These are phyloP conservation scores for Edaphochlamys debaryana DNA, from an alignment of 139 green algal species.

Conservation along the genomic window DNA sequence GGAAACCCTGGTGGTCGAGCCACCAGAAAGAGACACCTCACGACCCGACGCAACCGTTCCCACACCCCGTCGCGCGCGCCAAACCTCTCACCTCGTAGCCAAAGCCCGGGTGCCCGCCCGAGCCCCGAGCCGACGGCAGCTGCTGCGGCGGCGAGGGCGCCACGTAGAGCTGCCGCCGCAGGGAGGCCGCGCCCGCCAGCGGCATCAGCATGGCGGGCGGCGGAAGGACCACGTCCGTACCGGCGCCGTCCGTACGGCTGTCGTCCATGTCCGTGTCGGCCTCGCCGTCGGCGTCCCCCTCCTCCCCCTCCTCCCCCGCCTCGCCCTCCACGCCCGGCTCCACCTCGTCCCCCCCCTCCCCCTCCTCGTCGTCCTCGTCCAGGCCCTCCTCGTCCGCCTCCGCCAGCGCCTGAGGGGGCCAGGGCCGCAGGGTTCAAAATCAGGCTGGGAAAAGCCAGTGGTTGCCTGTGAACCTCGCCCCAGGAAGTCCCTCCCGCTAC, in stretches of 20 bases:
- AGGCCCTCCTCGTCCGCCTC: slow-evolving; percentile 5
- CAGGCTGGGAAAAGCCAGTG: too few relatives aligned
- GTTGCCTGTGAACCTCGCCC: too few relatives aligned
- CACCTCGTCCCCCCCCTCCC: not conserved
- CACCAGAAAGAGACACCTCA: too few relatives aligned
- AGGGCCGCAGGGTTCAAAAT: not conserved
- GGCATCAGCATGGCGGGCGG: not conserved
- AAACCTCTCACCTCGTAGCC: too few relatives aligned
- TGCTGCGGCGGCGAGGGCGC: not conserved
- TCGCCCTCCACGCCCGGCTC: not conserved
- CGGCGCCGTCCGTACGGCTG: not conserved
- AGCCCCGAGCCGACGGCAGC: too few relatives aligned
- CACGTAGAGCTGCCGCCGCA: slow-evolving; percentile 5
- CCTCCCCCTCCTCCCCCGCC: not conserved
- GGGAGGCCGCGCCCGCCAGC: not conserved
- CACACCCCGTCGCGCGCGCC: too few relatives aligned
- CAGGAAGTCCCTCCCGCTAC: too few relatives aligned
- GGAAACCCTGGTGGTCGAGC: too few relatives aligned
- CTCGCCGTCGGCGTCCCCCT: not conserved
- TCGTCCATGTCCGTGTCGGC: not conserved
- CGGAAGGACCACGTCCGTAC: not conserved
- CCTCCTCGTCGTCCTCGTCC: not conserved
- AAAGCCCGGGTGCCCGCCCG: too few relatives aligned
- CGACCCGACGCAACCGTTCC: too few relatives aligned
- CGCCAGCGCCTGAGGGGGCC: not conserved